These are phyloP conservation scores for Alternaria rosae DNA, from an alignment of 2,329 filamentous ascomycete species.

Conservation along the genomic window DNA sequence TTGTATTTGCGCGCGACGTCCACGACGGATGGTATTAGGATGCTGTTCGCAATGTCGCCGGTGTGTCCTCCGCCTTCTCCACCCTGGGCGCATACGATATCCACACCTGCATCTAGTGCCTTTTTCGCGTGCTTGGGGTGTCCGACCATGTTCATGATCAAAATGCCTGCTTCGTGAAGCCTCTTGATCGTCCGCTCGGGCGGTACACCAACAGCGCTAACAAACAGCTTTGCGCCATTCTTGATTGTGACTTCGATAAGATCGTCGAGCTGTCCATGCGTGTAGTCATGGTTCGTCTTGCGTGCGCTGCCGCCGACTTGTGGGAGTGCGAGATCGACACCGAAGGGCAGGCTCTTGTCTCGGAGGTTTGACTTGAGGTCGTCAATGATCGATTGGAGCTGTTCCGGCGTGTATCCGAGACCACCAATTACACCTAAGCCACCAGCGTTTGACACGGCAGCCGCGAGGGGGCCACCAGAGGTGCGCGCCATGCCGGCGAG, in stretches of 20 bases:
- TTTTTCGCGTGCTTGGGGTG: constrained; percentile 91
- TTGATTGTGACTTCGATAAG: constrained; percentile 86
- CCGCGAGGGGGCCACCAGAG: constrained; percentile 50
- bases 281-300: constrained; percentile 96
- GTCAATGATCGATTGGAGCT: constrained; percentile 80
- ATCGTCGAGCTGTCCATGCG: constrained; percentile 84
- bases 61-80: constrained; percentile 95
- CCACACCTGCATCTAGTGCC: constrained; percentile 83
- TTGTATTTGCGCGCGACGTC: constrained; percentile 79
- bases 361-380: constrained; percentile 81
- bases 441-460: constrained; percentile 75
- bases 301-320: constrained; percentile 85
- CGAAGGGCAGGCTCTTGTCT: constrained; percentile 78
- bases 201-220: constrained; percentile 87
- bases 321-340: constrained; percentile 88
- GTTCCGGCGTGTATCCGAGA: constrained; percentile 63
- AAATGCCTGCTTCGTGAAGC: constrained; percentile 78
- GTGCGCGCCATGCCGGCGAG: constrained; percentile 94
- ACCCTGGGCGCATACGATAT: constrained; percentile 91
- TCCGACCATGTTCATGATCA: constrained; percentile 98
- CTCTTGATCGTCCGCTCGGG: constrained; percentile 74
- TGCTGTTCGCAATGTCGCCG: constrained; percentile 83
- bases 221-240: constrained; percentile 84
- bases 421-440: constrained; percentile 70
- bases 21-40: constrained; percentile 85